A percentile compares a stretch with the other conserved stretches of the same genome.
These are phyloP conservation scores for Geranomyces variabilis DNA, from an alignment of 192 early-diverging fungal genomes.

Conservation along the genomic window DNA sequence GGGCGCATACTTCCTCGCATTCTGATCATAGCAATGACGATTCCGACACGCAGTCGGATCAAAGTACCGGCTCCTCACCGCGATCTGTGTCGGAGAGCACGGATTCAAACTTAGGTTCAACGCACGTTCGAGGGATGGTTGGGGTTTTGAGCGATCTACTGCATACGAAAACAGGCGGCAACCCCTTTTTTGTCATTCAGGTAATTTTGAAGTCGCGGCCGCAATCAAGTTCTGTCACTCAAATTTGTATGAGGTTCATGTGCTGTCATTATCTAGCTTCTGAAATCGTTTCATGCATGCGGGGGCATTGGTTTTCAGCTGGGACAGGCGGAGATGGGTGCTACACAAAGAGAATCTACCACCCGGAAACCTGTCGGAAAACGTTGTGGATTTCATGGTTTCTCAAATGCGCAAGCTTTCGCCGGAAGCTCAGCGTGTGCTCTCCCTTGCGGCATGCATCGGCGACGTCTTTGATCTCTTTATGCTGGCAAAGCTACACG, in stretches of 20 bases:
- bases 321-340: constrained; percentile 25
- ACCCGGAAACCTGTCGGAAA: constrained; percentile 30
- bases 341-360: constrained; percentile 29
- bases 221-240: no score
- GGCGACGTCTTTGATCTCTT: constrained; percentile 37
- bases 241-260: background rate
- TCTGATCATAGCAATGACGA: no score
- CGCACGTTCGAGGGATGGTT: background rate
- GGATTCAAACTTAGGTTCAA: no score
- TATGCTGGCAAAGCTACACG: constrained; percentile 26
- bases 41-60: no score
- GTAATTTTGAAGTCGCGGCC: no score
- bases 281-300: constrained; percentile 32
- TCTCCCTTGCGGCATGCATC: constrained; percentile 40
- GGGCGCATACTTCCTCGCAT: no score
- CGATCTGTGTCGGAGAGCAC: no score
- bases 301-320: constrained; percentile 29
- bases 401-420: constrained; percentile 32
- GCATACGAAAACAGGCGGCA: constrained; percentile 35
- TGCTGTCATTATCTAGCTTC: constrained; percentile 18
- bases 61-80: no score
- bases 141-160: constrained; percentile 13
- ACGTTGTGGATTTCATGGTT: constrained; percentile 40
- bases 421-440: constrained; percentile 22
- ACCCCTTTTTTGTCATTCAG: constrained; percentile 41